These are phyloP conservation scores for Ettlia oleoabundans DNA, from an alignment of 139 green algal genomes.

Conservation along the genomic window DNA sequence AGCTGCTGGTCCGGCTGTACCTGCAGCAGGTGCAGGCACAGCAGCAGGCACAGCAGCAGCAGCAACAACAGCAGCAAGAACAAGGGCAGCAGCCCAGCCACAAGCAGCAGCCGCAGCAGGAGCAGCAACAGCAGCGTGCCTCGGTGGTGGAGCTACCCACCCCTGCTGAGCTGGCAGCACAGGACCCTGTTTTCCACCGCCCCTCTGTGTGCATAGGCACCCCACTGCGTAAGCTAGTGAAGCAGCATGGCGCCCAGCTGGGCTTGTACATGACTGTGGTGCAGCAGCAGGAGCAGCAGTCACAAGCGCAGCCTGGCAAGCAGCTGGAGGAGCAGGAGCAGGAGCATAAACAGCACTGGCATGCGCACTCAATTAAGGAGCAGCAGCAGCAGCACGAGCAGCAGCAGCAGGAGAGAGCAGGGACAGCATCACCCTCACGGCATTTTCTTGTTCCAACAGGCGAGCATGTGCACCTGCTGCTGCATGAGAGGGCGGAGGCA, in stretches of 20 bases:
- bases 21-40: not conserved
- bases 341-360: not conserved
- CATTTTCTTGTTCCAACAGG: conserved; percentile 42
- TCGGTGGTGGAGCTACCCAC: conserved; percentile 48
- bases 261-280: conserved; percentile 59
- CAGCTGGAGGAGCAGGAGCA: not conserved
- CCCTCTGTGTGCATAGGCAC: conserved; percentile 4
- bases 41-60: not conserved
- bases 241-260: conserved; percentile 30
- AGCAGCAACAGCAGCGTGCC: not conserved
- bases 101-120: not conserved
- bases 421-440: not conserved
- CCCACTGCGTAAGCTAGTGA: conserved; percentile 57
- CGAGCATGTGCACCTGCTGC: conserved; percentile 55
- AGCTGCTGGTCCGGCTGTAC: conserved; percentile 48
- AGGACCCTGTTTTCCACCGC: conserved; percentile 48
- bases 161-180: conserved; percentile 52
- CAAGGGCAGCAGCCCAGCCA: conserved; percentile 29
- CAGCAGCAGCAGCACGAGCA: not conserved
- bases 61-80: not conserved
- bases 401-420: not conserved
- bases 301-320: not conserved
- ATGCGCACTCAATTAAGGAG: too few species aligned
- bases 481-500: conserved; percentile 55
- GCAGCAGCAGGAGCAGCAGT: conserved; percentile 11